Percentiles rank a stretch among this genome's conserved stretches.
Evolutionary conservation across 352 stramenopile species (phyloP).

Genomic region (Elongisporangium anandrum): DNA sequence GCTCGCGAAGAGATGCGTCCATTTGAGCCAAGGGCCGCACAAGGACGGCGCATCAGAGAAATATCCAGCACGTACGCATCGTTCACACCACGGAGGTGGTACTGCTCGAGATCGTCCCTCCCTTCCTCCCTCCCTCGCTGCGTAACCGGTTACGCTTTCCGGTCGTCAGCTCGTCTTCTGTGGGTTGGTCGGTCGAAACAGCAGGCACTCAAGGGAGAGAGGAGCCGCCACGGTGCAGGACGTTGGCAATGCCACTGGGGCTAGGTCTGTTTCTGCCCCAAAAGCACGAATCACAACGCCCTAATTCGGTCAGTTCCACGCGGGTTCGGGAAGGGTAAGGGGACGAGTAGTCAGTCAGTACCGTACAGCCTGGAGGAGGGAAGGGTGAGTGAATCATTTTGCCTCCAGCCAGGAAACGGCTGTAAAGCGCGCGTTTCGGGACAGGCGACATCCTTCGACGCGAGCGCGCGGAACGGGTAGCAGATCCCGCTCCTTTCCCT

Average conservation of each 20-base stretch:
- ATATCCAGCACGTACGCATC: neutral
- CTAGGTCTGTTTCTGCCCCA: neutral
- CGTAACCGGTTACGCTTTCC: neutral
- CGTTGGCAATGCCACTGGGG: neutral
- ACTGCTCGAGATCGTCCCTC: neutral
- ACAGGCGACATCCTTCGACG: neutral
- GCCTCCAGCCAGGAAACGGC: neutral
- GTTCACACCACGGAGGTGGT: neutral
- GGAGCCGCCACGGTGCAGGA: neutral
- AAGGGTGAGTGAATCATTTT: neutral
- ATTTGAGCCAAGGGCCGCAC: neutral
- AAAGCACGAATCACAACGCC: neutral
- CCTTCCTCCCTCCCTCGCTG: neutral
- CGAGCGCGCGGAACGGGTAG: conserved; percentile 1
- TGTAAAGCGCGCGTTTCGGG: neutral
- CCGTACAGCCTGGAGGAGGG: neutral
- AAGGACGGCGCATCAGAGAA: neutral
- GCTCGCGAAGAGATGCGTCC: neutral
- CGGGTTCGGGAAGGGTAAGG: neutral
- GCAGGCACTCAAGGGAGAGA: neutral
- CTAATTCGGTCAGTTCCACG: neutral
- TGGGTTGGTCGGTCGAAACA: neutral
- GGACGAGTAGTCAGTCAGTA: neutral
- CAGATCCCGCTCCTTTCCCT: neutral
- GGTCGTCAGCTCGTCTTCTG: neutral